Evolutionary conservation across 306 rosid species (phyloP), one percentile per base, ranked within the genome.

Genomic region (Sophora flavescens): DNA sequence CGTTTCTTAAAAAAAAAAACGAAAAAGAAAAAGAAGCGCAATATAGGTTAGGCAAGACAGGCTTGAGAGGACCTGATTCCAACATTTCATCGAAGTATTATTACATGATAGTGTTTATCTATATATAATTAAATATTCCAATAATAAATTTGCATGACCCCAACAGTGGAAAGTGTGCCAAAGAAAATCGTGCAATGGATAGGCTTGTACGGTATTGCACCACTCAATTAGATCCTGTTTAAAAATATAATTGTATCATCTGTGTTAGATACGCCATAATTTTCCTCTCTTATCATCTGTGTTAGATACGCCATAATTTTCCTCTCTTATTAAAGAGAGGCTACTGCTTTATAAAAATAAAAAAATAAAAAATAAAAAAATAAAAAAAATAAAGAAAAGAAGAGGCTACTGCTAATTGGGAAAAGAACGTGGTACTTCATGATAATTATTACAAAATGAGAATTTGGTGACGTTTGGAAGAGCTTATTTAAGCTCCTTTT

Each of bases 171-270:
- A 56, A 41, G 13, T 56, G 66, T 72, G 41, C 22, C 64, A 18
- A 54, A 44, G 14, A 22, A 71, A 71, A 71, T 39, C 22, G 45
- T 47, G 41, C 59, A 48, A 47, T 28, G 54, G 73, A 68, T 68
- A 68, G 73, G 60, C 42, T 57, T 72, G 78, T 44, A 73, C 68
- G 58, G 78, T 44, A 57, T 35, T 36, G 26, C 45, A 44, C 45
- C 50, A 2, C 59, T 72, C 26, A 56, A 15, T 58, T 58, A 41
- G 54, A 57, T 72, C 30, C 51, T 58, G 62, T 58, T 42, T 44
- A 44, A 8, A 67, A 38, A 35, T 35, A 52, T 70, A 70, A 8
- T 8, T 35, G 6, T 13, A 69, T 70, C 38, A 35, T 32, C 26
- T 38, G 5, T 53, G 28, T 52, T 70, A 17, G 62, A 70, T 53